Percentiles rank a stretch among this genome's conserved stretches.
Conservation (phyloP, 306 rosid genomes). For the Glycine latifolia region DNA sequence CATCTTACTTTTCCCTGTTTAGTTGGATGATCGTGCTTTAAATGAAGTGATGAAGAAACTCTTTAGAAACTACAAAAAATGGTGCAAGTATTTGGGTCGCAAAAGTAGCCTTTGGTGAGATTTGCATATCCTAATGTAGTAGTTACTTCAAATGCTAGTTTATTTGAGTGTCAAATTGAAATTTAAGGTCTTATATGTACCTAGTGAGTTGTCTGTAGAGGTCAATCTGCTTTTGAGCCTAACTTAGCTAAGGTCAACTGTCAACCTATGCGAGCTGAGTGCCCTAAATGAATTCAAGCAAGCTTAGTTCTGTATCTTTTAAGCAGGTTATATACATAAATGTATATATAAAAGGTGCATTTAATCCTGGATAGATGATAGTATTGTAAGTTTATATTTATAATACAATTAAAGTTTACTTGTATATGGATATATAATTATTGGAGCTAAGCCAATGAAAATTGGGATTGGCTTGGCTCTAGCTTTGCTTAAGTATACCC, state of each 20-base stretch:
- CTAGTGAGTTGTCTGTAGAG: too few species aligned
- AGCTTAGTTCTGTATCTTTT: neutral
- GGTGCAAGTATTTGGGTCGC: constrained; percentile 96
- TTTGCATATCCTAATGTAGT: constrained; percentile 34
- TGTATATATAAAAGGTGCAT: neutral
- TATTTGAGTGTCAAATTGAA: constrained; percentile 31
- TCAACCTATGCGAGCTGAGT: neutral
- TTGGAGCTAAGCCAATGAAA: constrained; percentile 8
- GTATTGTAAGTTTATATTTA: neutral
- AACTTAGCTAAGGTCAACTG: too few species aligned
- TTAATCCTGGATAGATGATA: neutral
- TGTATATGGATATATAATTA: constrained; percentile 7
- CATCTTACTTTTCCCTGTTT: constrained; percentile 27
- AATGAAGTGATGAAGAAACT: constrained; percentile 94
- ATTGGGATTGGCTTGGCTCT: neutral
- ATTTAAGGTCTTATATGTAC: neutral
- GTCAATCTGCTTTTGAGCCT: neutral
- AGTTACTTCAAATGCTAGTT: constrained; percentile 23
- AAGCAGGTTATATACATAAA: neutral
- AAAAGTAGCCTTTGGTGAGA: constrained; percentile 99
- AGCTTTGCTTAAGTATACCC: constrained; percentile 29
- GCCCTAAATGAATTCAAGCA: neutral
- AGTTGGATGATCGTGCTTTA: constrained; percentile 90
- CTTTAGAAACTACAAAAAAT: constrained; percentile 86
- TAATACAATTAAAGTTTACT: neutral